Conservation (phyloP, 192 early-diverging fungal genomes). For the Gorgonomyces haynaldii region DNA sequence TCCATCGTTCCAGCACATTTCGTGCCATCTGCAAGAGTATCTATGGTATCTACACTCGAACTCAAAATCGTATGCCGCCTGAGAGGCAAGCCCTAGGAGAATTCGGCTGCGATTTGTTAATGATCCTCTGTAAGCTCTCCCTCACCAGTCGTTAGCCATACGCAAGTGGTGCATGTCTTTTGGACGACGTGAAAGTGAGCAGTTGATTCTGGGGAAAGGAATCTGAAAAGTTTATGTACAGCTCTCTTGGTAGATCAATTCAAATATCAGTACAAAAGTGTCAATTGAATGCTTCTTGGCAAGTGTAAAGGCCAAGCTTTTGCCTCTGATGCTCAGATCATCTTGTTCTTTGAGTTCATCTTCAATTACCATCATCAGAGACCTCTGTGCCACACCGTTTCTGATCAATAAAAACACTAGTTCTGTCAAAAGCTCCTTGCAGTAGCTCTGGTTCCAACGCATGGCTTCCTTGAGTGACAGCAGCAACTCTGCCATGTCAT, state of each 20-base stretch:
- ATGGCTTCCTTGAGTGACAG: neutral
- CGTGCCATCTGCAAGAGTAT: no score
- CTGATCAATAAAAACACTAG: neutral
- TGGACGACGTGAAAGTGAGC: no score
- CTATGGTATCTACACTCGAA: no score
- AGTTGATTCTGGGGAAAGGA: neutral
- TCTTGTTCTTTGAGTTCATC: conserved; percentile 2
- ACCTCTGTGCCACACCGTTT: neutral
- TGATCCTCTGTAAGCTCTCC: no score
- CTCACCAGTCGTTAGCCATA: no score
- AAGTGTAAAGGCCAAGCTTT: no score
- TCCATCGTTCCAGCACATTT: no score
- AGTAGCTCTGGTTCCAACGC: neutral
- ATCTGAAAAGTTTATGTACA: neutral
- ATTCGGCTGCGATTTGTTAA: no score
- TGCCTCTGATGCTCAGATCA: neutral
- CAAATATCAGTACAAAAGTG: conserved; percentile 8
- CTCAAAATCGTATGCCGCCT: no score
- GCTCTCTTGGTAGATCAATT: conserved; percentile 5
- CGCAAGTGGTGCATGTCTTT: no score
- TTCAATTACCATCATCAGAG: conserved; percentile 1
- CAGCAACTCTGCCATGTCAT: neutral
- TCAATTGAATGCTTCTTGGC: neutral
- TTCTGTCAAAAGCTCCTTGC: neutral
- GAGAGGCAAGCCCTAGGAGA: no score